phyloP scores from a whole-genome alignment of 257 asterid genomes.

The Solanum pennellii region DNA sequence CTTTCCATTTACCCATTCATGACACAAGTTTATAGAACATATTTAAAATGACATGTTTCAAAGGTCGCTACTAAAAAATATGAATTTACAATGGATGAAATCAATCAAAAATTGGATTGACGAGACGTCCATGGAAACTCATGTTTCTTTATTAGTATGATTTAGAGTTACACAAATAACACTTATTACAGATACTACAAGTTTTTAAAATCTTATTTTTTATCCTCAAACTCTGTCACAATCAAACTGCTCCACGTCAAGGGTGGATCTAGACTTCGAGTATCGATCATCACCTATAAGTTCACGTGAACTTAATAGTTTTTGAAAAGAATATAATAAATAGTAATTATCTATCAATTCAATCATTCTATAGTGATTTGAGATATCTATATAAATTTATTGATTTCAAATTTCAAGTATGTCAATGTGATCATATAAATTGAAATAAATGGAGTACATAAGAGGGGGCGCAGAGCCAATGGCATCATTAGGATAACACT shows the following conservation, averaged over 20 bases:
- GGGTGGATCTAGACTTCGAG: background rate
- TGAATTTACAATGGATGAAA: too few relatives aligned
- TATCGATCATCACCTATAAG: background rate
- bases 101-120: background rate
- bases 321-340: background rate
- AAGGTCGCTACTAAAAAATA: background rate
- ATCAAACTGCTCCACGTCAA: background rate
- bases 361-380: background rate
- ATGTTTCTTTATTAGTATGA: rapidly evolving
- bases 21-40: too few relatives aligned
- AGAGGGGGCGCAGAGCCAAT: too few relatives aligned
- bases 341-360: too few relatives aligned
- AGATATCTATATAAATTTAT: background rate
- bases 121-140: background rate
- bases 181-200: background rate
- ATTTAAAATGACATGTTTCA: too few relatives aligned
- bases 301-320: background rate
- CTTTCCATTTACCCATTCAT: background rate
- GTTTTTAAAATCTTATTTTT: background rate
- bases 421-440: too few relatives aligned
- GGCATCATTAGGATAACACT: background rate
- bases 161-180: background rate
- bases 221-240: background rate
- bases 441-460: background rate
- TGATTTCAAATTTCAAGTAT: background rate